A percentile compares a stretch with the other conserved stretches of the same genome.
These are phyloP conservation scores for Chenopodium quinoa DNA, from an alignment of 148 eudicot genomes.

Conservation along the genomic window DNA sequence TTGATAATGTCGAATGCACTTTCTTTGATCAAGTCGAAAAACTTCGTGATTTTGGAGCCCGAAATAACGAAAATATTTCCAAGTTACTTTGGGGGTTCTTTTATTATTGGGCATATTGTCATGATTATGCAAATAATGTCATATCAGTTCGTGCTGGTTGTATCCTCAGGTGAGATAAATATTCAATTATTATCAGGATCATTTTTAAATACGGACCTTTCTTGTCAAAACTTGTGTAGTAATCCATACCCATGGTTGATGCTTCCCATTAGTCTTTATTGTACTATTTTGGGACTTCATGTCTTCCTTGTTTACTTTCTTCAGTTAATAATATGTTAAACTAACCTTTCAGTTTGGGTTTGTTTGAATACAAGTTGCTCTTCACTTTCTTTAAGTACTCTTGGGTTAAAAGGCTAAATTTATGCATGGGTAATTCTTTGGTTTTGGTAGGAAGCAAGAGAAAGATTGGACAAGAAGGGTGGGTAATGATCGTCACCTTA, in stretches of 20 bases:
- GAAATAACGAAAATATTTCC: constrained; percentile 66
- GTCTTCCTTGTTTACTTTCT: neutral
- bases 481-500: constrained; percentile 90
- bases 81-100: constrained; percentile 89
- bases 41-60: constrained; percentile 67
- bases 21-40: constrained; percentile 83
- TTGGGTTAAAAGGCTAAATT: neutral
- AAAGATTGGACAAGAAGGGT: constrained; percentile 98
- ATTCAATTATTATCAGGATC: neutral
- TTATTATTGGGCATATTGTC: constrained; percentile 90
- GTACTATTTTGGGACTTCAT: neutral
- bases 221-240: neutral
- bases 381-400: neutral
- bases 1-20: constrained; percentile 62
- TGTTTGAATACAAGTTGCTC: neutral
- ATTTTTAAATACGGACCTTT: neutral
- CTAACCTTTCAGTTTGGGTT: neutral
- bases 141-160: constrained; percentile 77
- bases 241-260: neutral
- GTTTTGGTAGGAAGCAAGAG: constrained; percentile 55
- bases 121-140: constrained; percentile 80
- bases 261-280: neutral
- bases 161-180: constrained; percentile 57
- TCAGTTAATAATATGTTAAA: too few species aligned
- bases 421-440: neutral